Base-by-base conservation (phyloP, 1,139 yeast genomes). In the Lodderomyces beijingensis region DNA sequence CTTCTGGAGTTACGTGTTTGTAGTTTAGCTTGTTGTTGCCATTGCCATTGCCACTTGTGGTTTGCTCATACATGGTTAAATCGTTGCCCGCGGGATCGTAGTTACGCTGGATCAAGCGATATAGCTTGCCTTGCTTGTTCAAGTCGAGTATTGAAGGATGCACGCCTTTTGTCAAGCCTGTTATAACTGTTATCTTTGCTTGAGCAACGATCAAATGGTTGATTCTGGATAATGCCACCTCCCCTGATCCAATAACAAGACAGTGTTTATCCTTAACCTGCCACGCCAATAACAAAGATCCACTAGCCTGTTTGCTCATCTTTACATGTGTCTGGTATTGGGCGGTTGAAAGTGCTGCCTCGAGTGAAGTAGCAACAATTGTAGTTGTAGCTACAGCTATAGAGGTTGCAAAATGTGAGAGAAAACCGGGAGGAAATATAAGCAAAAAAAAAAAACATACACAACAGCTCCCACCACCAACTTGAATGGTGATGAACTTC, bases 201-300 rank as follows among this genome's bases (percentile, higher is more conserved):
- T 78, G 74, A 1, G 94, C 91, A 17, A 73, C 70, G 9, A 83
- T 57, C 24, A 85, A 63, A 48, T 82, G 85, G 34, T 70, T 64
- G 10, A 85, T 74, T 36, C 95, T 59, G 24, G 88, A 75, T 11
- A 78, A 63, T 0, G 89, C 95, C 8, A 86, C 95, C 33, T 81
- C 87, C 4, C 95, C 94, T 6, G 82, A 85, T 0, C 95, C 95
- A 28, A 85, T 74, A 2, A 85, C 84, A 16, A 85, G 63, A 16
- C 83, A 85, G 45, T 74, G 84, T 38, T 73, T 75, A 44, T 70
- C 60, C 42, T 68, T 68, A 25, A 83, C 78, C 54, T 81, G 88
- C 82, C 84, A 81, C 5, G 91, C 89, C 10, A 83, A 62, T 40
- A 81, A 64, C 14, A 81, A 61, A 5, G 87, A 79, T 19, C 21